Evolutionary conservation across 805 yeast species (phyloP).

Genomic region (Yarrowia alimentaria): DNA sequence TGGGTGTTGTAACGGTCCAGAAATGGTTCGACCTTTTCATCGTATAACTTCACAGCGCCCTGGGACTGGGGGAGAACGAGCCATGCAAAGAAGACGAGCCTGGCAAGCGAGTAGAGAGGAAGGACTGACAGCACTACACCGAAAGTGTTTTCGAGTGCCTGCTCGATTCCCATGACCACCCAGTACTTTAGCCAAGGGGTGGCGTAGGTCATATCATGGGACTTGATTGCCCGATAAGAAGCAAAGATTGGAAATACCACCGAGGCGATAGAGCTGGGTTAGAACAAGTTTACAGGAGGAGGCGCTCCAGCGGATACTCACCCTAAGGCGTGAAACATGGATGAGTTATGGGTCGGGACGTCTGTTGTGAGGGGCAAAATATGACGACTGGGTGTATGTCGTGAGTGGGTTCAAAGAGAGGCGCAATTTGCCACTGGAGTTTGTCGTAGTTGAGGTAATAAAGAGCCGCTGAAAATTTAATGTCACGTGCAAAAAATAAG

Average conservation of each 20-base stretch:
- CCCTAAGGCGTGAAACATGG: slow-evolving; percentile 22
- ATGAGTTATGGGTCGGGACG: not conserved
- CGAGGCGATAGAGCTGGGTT: slow-evolving; percentile 41
- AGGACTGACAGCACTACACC: slow-evolving; percentile 48
- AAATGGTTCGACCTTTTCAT: slow-evolving; percentile 43
- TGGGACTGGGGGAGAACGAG: slow-evolving; percentile 53
- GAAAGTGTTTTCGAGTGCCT: slow-evolving; percentile 44
- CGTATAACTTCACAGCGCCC: slow-evolving; percentile 48
- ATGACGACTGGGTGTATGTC: not conserved
- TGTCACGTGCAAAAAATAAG: no score
- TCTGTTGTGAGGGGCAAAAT: not conserved
- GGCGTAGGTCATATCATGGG: slow-evolving; percentile 42
- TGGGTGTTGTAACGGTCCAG: slow-evolving; percentile 41
- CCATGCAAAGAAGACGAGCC: slow-evolving; percentile 57
- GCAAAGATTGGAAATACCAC: slow-evolving; percentile 59
- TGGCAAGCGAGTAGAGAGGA: slow-evolving; percentile 56
- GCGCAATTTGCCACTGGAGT: slow-evolving; percentile 26
- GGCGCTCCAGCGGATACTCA: not conserved
- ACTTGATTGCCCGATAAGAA: slow-evolving; percentile 56
- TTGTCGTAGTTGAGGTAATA: no score
- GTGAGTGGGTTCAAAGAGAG: not conserved
- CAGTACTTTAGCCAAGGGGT: slow-evolving; percentile 60
- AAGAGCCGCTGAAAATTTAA: no score
- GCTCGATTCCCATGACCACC: slow-evolving; percentile 54
- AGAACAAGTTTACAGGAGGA: not conserved